Percentiles rank a stretch among this genome's conserved stretches.
Conservation (phyloP, 2,329 filamentous ascomycete species). For the Aspergillus unguis region DNA sequence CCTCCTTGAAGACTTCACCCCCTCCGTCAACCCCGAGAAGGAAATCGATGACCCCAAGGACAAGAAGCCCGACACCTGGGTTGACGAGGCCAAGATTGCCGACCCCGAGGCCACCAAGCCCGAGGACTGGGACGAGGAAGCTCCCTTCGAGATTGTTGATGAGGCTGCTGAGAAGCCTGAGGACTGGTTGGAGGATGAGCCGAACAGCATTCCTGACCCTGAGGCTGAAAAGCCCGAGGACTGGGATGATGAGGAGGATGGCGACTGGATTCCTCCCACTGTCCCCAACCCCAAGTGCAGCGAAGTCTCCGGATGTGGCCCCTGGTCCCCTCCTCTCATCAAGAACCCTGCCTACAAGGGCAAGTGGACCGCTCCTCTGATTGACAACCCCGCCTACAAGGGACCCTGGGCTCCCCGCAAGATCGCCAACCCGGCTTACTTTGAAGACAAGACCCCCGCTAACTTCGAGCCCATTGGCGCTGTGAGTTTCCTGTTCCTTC, state of each 20-base stretch:
- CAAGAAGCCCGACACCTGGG: constrained; percentile 92
- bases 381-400: constrained; percentile 99
- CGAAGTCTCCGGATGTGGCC: constrained; percentile 88
- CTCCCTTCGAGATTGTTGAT: constrained; percentile 92
- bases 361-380: constrained; percentile 89
- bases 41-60: constrained; percentile 96
- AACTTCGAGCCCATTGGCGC: constrained; percentile 98
- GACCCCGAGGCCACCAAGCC: constrained; percentile 95
- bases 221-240: constrained; percentile 97
- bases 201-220: constrained; percentile 78
- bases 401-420: constrained; percentile 90
- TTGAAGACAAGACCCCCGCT: constrained; percentile 92
- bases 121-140: constrained; percentile 98
- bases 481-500: constrained; percentile 57
- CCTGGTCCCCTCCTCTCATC: constrained; percentile 87
- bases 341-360: constrained; percentile 98
- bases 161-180: constrained; percentile 87
- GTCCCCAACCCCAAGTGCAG: constrained; percentile 95
- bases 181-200: constrained; percentile 93
- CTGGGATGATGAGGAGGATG: constrained; percentile 99
- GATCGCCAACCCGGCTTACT: constrained; percentile 95
- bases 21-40: constrained; percentile 86
- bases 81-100: constrained; percentile 84
- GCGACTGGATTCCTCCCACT: constrained; percentile 89
- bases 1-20: constrained; percentile 89